Base-by-base conservation (phyloP, 2,329 filamentous ascomycete species). In the Karstenula rhodostoma region DNA sequence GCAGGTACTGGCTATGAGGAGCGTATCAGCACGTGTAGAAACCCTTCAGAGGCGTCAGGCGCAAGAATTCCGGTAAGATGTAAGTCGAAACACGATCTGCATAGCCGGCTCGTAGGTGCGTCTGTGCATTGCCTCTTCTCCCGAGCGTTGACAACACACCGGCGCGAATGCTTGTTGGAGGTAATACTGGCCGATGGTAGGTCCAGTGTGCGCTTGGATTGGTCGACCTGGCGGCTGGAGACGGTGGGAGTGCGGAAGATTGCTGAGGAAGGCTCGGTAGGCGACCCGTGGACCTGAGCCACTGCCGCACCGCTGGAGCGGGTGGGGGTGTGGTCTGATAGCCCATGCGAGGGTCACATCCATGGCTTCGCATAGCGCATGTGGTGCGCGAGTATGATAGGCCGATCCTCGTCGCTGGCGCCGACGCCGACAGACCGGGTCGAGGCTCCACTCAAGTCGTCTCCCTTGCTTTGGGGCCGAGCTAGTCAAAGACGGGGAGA, bases 391-490 rank as follows among this genome's bases (percentile, higher is more conserved):
- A 13, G 19, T n/a, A 40, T 46, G 52, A 55, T 55, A 35, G 52
- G 52, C 52, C 35, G 52, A 44, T 32, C 52, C 52, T n/a, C 46
- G 4, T 29, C 46, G 52, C n/a, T 37, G 52, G 52, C 52, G 52
- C 52, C 33, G 19, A 47, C 40, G 19, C 52, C 52, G 52, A 55
- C n/a, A 43, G 40, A 46, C 17, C 23, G 52, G 52, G 12, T 33
- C 42, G 29, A 44, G 29, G 52, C 52, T 46, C 52, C 52, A 46
- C 29, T 47, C 37, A 40, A 46, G 42, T 55, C 52, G 52, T 55
- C 52, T 55, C 52, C 52, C 52, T 55, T 47, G 52, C 52, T 35
- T 27, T 55, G 52, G 52, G 52, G 42, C 40, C 52, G 42, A 55
- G 19, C 52, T 55, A 55, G 52, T 12, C 52, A 46, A 15, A n/a